A percentile compares a stretch with the other conserved stretches of the same genome.
Conservation (phyloP, 1,284 basidiomycete species). For the Moniliella sp. region DNA sequence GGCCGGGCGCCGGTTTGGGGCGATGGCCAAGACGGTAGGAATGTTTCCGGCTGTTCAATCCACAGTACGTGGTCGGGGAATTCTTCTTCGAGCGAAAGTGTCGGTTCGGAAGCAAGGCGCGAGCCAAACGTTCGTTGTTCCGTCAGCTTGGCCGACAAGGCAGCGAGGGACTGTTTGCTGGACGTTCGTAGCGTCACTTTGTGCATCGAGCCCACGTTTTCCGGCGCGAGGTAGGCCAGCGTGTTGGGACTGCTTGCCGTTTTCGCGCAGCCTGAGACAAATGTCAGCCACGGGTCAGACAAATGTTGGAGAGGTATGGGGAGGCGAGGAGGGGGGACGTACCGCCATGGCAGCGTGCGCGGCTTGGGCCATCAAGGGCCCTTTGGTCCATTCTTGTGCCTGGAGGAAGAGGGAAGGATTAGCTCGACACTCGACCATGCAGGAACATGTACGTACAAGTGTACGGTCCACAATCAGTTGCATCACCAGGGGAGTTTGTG, state of each 20-base stretch:
- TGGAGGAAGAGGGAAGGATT: conserved; percentile 10
- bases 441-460: conserved; percentile 3
- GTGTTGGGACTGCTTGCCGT: conserved; percentile 2
- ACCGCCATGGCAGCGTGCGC: conserved; percentile 41
- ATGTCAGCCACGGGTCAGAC: not conserved
- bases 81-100: conserved; percentile 3
- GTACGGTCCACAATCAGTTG: conserved; percentile 22
- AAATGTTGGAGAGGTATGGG: conserved; percentile 7
- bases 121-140: too few species aligned
- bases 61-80: conserved; percentile 38
- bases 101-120: not conserved
- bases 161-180: conserved; percentile 11
- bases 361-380: conserved; percentile 42
- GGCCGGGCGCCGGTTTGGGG: conserved; percentile 39
- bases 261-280: conserved; percentile 17
- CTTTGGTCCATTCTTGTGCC: conserved; percentile 40
- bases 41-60: conserved; percentile 42
- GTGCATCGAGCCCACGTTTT: conserved; percentile 19
- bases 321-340: conserved; percentile 1
- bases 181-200: conserved; percentile 28
- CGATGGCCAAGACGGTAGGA: conserved; percentile 41
- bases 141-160: conserved; percentile 25
- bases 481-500: conserved; percentile 20
- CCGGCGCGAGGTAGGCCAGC: conserved; percentile 3
- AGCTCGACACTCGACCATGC: not conserved